A percentile compares a stretch with the other conserved stretches of the same genome.
These are phyloP conservation scores for Candida piceae DNA, from an alignment of 805 yeast genomes.

Conservation along the genomic window DNA sequence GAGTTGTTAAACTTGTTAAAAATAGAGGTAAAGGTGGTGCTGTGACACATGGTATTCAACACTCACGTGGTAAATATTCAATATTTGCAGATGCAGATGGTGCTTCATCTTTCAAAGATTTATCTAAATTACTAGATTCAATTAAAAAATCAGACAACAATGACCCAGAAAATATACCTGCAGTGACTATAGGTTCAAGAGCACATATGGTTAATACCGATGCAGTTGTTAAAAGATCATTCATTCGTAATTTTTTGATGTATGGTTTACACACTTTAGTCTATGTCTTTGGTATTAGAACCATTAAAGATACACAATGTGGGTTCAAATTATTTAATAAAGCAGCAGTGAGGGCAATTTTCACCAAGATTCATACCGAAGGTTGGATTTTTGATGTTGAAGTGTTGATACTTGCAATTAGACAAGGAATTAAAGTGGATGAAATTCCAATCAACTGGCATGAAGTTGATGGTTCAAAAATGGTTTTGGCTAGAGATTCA, in stretches of 20 bases:
- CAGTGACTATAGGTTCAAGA: conserved; percentile 83
- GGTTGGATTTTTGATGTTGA: conserved; percentile 99
- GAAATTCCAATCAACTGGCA: conserved; percentile 95
- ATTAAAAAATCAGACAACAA: conserved; percentile 29
- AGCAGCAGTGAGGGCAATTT: conserved; percentile 56
- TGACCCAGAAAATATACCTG: conserved; percentile 34
- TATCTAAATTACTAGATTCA: conserved; percentile 42
- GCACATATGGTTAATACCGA: conserved; percentile 96
- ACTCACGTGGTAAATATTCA: conserved; percentile 63
- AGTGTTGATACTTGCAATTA: conserved; percentile 71
- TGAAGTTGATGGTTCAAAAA: conserved; percentile 92
- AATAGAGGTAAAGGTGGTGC: conserved; percentile 98
- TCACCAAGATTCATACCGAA: conserved; percentile 92
- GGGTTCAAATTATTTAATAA: conserved; percentile 91
- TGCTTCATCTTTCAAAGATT: conserved; percentile 77
- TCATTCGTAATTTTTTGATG: conserved; percentile 87
- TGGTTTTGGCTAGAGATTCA: conserved; percentile 86
- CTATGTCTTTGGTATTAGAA: conserved; percentile 81
- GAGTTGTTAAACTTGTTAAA: conserved; percentile 62
- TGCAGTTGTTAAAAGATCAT: conserved; percentile 92
- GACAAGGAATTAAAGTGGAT: conserved; percentile 57
- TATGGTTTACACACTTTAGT: conserved; percentile 84
- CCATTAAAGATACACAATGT: conserved; percentile 91
- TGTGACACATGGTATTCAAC: conserved; percentile 85
- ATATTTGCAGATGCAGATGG: conserved; percentile 98